Evolutionary conservation across 1,284 basidiomycete species (phyloP), one percentile per base, ranked within the genome.

Genomic region (Puccinia hordei): DNA sequence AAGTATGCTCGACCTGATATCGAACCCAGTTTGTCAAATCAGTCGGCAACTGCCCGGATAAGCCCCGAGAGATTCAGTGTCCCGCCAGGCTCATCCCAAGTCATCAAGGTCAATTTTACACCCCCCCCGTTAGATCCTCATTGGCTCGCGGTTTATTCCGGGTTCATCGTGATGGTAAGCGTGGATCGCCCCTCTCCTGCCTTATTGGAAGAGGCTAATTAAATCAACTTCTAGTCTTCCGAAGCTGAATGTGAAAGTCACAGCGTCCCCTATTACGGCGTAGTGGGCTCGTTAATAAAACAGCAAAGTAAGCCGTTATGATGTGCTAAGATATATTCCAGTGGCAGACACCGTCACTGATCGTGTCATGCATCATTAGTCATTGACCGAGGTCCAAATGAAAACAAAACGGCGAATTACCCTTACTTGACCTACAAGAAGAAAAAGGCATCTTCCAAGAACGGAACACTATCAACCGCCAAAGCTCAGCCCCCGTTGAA

Each of bases 251-350:
- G 77, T 44, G 77, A 80, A 61, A 80, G 35, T 51, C 68, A 80
- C 27, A 68, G 65, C 19, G 13, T 80, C 9, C 69, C 77, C 2
- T 80, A 80, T 30, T 80, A 59, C 46, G 77, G 77, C 10, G 38
- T 80, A 13, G 17, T 51, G 27, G 77, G 77, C 24, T 78, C 76
- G 17, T 33, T 78, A 13, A 78, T 57, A 44, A 51, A 71, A 5
- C 76, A 55, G 30, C 17, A 17, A 44, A 72, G 77, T 63, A 71
- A 27, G 77, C 46, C 8, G 9, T 9, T 17, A 9, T 22, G n/a
- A 24, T 55, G 38, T 41, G 6, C 38, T 4, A 12, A 12, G 12
- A 41, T 27, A 6, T 24, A 5, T n/a, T 55, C 24, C 19, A 17
- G 17, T 49, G 46, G 2, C 8, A 49, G 17, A 49, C 17, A 49